These are phyloP conservation scores for Colletotrichum filicis DNA, from an alignment of 2,329 filamentous ascomycete species.

Conservation along the genomic window DNA sequence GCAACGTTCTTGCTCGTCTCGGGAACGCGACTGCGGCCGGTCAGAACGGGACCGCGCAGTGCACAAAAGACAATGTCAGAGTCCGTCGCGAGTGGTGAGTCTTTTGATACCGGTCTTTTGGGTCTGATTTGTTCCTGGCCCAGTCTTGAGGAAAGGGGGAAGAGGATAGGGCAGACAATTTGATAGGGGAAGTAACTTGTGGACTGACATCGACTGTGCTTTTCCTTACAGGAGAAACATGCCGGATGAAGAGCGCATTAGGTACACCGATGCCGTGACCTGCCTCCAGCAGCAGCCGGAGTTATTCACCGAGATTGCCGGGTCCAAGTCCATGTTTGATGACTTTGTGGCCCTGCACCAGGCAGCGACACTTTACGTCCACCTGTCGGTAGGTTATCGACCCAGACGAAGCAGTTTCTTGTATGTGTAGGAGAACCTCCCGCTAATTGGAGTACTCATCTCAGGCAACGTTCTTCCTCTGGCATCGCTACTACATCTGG, in stretches of 20 bases:
- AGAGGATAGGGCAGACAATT: background rate
- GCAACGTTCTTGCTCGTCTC: background rate
- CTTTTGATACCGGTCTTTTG: background rate
- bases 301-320: background rate
- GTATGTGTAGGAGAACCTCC: background rate
- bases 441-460: background rate
- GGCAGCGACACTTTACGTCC: conserved; percentile 1
- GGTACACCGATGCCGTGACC: conserved; percentile 16
- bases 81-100: conserved; percentile 9
- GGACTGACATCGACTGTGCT: background rate
- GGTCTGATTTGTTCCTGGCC: background rate
- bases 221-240: conserved; percentile 9
- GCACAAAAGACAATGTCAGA: background rate
- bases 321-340: conserved; percentile 10
- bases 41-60: background rate
- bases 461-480: conserved; percentile 35
- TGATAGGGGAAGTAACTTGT: background rate
- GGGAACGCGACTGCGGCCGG: background rate
- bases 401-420: background rate
- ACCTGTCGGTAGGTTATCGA: background rate
- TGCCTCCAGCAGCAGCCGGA: conserved; percentile 13
- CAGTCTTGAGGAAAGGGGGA: background rate
- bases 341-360: conserved; percentile 21
- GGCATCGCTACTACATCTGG: conserved; percentile 39
- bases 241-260: conserved; percentile 16